These are phyloP conservation scores for Hericium erinaceus DNA, from an alignment of 768 basidiomycete genomes.

Conservation along the genomic window DNA sequence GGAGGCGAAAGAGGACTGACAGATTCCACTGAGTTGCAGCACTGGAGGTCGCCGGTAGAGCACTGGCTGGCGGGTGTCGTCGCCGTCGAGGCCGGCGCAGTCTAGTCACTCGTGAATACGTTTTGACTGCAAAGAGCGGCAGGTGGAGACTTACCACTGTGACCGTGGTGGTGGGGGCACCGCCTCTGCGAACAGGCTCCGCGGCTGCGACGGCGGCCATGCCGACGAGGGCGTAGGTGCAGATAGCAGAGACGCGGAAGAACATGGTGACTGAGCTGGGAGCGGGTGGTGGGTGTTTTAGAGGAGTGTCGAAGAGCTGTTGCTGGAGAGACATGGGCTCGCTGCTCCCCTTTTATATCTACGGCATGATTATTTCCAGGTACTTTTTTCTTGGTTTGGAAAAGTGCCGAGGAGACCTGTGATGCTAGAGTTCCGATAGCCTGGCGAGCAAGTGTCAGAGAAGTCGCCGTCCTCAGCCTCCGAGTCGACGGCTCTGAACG, in stretches of 20 bases:
- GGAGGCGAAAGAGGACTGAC: constrained; percentile 1
- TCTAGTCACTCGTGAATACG: not conserved
- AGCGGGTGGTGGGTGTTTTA: not conserved
- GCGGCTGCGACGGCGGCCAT: constrained; percentile 17
- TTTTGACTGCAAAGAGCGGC: not conserved
- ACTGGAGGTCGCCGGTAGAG: constrained; percentile 14
- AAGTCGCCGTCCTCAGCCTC: too few species aligned
- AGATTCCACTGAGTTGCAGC: constrained; percentile 15
- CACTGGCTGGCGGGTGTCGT: constrained; percentile 9
- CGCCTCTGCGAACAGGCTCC: constrained; percentile 3
- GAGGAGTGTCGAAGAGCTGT: too few species aligned
- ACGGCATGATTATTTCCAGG: too few species aligned
- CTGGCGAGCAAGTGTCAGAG: too few species aligned
- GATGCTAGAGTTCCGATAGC: too few species aligned
- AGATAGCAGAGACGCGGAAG: not conserved
- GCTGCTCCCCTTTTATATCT: too few species aligned
- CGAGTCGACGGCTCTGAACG: too few species aligned
- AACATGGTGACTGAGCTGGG: not conserved
- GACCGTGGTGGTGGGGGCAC: constrained; percentile 3
- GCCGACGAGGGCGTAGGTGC: constrained; percentile 8
- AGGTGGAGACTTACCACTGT: not conserved
- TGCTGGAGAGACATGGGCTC: too few species aligned
- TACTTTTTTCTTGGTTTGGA: too few species aligned
- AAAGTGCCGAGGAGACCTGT: too few species aligned
- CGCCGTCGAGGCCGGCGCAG: constrained; percentile 3